Evolutionary conservation across 805 yeast species (phyloP).

Genomic region (Kuraishia ogatae): DNA sequence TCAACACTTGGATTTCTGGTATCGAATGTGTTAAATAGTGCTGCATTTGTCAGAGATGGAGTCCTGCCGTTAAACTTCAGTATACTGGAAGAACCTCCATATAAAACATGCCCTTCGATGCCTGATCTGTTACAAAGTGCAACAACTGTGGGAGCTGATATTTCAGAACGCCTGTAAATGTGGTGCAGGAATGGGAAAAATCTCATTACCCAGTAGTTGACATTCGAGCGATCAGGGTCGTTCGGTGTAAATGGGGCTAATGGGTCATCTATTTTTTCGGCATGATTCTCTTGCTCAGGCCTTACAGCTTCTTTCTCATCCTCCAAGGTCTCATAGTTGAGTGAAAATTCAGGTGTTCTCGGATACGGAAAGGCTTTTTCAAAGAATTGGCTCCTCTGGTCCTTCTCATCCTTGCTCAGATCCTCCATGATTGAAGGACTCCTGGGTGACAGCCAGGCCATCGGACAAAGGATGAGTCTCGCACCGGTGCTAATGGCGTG

Average conservation of each 20-base stretch:
- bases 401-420: constrained; percentile 10
- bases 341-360: too few species aligned
- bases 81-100: constrained; percentile 60
- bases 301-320: background rate
- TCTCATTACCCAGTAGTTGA: constrained; percentile 71
- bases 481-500: constrained; percentile 38
- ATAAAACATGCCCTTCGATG: constrained; percentile 57
- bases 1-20: constrained; percentile 40
- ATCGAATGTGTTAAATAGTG: constrained; percentile 21
- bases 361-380: background rate
- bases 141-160: constrained; percentile 11
- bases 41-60: constrained; percentile 15
- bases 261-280: background rate
- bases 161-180: constrained; percentile 15
- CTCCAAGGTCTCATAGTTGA: background rate
- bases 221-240: constrained; percentile 36
- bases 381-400: constrained; percentile 3
- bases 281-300: background rate
- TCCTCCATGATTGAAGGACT: constrained; percentile 29
- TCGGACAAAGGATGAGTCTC: constrained; percentile 63
- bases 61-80: constrained; percentile 39
- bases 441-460: constrained; percentile 69
- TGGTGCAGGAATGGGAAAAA: constrained; percentile 52
- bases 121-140: constrained; percentile 73
- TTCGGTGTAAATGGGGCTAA: background rate